Conservation (phyloP, 2,329 filamentous ascomycete species). For the Aspergillus aculeatus region DNA sequence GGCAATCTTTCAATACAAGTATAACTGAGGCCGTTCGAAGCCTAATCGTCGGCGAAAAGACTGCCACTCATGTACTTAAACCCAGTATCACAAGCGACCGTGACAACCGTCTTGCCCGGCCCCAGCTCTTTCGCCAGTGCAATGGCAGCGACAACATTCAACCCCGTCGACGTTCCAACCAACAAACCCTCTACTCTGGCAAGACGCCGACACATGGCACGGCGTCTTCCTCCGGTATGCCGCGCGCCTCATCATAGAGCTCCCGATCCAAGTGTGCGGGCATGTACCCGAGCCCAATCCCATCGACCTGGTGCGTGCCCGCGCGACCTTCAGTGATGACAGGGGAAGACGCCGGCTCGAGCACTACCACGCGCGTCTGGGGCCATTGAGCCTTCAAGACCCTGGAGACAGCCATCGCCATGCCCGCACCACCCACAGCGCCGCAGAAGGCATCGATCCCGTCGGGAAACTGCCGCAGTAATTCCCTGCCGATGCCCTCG, state of each 20-base stretch:
- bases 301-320: slow-evolving; percentile 85
- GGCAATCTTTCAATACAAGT: too few relatives aligned
- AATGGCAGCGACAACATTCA: slow-evolving; percentile 21
- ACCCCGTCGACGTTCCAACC: slow-evolving; percentile 54
- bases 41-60: slow-evolving; percentile 5
- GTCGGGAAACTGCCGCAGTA: slow-evolving; percentile 11
- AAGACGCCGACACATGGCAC: slow-evolving; percentile 73
- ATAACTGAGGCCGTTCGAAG: too few relatives aligned
- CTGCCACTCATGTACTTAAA: slow-evolving; percentile 17
- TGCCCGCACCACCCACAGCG: slow-evolving; percentile 12
- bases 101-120: slow-evolving; percentile 13
- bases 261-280: slow-evolving; percentile 78
- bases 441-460: slow-evolving; percentile 19
- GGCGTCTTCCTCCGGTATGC: slow-evolving; percentile 86
- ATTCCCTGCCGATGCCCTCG: slow-evolving; percentile 9
- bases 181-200: slow-evolving; percentile 87
- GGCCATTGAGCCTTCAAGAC: slow-evolving; percentile 7
- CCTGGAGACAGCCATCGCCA: slow-evolving; percentile 15
- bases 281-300: slow-evolving; percentile 91
- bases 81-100: slow-evolving; percentile 18
- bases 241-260: slow-evolving; percentile 84
- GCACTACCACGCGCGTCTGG: slow-evolving; percentile 2
- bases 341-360: slow-evolving; percentile 16
- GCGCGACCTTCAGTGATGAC: slow-evolving; percentile 10
- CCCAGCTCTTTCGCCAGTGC: slow-evolving; percentile 14